Conservation (phyloP, 2,329 filamentous ascomycete species). For the Septoria petroselini region DNA sequence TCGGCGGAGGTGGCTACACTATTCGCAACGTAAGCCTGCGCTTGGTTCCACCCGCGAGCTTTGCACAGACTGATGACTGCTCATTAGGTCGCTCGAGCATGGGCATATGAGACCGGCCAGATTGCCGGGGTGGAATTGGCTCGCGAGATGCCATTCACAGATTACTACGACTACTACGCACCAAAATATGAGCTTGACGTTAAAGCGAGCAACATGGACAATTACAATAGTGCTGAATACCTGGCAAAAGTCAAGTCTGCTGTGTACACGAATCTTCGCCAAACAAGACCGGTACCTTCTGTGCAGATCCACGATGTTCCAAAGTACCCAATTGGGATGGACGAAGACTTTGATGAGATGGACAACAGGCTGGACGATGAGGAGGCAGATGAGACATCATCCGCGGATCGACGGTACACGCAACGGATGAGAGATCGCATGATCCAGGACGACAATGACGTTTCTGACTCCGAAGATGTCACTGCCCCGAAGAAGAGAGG, state of each 20-base stretch:
- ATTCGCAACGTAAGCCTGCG: conserved; percentile 69
- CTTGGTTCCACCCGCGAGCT: too few species aligned
- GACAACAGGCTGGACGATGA: too few species aligned
- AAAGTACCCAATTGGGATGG: conserved; percentile 53
- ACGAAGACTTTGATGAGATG: too few species aligned
- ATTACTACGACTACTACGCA: conserved; percentile 83
- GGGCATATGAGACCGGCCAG: conserved; percentile 68
- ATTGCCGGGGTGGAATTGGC: conserved; percentile 80
- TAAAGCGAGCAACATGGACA: conserved; percentile 70
- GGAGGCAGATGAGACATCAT: too few species aligned
- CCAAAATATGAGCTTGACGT: conserved; percentile 69
- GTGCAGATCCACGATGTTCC: conserved; percentile 65
- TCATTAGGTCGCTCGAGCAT: conserved; percentile 59
- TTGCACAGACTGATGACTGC: too few species aligned
- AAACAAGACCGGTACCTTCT: conserved; percentile 59
- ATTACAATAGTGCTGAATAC: conserved; percentile 66
- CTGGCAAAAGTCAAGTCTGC: conserved; percentile 64
- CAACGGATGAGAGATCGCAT: too few species aligned
- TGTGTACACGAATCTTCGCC: conserved; percentile 65
- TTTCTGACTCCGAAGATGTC: too few species aligned
- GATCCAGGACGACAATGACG: too few species aligned
- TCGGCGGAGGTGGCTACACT: conserved; percentile 67
- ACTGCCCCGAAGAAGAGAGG: too few species aligned
- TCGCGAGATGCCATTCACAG: conserved; percentile 85
- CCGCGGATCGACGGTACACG: too few species aligned